Conservation (phyloP, 129 eudicot genomes). For the Silybum marianum region DNA sequence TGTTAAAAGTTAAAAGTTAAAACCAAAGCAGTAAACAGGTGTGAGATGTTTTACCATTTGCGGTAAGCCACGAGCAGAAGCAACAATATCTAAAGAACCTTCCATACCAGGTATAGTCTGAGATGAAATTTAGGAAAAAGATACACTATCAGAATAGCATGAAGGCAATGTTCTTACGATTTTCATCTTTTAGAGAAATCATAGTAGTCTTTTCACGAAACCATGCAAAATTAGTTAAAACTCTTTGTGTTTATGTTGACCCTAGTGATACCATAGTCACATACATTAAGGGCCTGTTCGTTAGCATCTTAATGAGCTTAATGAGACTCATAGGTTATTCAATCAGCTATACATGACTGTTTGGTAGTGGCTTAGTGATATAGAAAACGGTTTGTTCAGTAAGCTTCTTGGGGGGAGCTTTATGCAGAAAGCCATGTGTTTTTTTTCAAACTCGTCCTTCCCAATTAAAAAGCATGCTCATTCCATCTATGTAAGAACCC, state of each 20-base stretch:
- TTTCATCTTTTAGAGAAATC: background rate
- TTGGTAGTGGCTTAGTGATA: too few species aligned
- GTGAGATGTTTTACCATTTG: constrained; percentile 61
- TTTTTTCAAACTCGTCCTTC: too few species aligned
- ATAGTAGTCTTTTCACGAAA: too few species aligned
- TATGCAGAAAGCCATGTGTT: too few species aligned
- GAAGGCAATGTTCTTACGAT: background rate
- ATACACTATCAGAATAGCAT: constrained; percentile 12
- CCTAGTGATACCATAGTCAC: background rate
- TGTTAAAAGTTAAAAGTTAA: background rate
- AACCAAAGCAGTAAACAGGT: background rate
- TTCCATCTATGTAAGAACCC: too few species aligned
- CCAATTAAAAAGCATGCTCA: too few species aligned
- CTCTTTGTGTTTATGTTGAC: background rate
- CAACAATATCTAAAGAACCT: constrained; percentile 55
- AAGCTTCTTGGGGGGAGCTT: too few species aligned
- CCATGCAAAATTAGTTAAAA: background rate
- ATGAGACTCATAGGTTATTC: too few species aligned
- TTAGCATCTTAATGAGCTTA: too few species aligned
- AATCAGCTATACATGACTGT: too few species aligned
- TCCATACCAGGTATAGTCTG: constrained; percentile 99
- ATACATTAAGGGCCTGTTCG: background rate
- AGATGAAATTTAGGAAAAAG: constrained; percentile 8
- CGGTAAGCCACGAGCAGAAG: constrained; percentile 90
- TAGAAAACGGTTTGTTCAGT: too few species aligned